Evolutionary conservation across 257 asterid species (phyloP).

Genomic region (Ilex asprella): DNA sequence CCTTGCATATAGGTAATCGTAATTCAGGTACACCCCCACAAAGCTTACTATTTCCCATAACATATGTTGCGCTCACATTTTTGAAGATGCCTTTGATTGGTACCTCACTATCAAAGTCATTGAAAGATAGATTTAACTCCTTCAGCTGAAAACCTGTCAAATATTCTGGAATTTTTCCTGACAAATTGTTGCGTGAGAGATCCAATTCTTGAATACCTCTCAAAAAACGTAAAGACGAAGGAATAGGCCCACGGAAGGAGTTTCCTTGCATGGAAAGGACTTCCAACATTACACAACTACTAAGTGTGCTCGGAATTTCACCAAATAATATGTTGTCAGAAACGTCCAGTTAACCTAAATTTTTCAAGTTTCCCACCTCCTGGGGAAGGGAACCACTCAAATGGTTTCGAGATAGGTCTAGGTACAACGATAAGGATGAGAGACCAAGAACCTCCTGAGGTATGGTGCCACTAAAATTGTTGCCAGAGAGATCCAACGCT

Average conservation of each 20-base stretch:
- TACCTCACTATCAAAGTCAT: too few species aligned
- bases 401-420: slow-evolving; percentile 17
- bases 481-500: slow-evolving; percentile 11
- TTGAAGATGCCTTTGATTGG: too few species aligned
- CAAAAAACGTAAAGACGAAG: too few species aligned
- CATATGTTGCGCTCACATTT: too few species aligned
- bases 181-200: too few species aligned
- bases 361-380: slow-evolving; percentile 17
- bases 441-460: slow-evolving; percentile 15
- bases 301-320: slow-evolving; percentile 17
- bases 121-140: too few species aligned
- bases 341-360: slow-evolving; percentile 14
- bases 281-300: slow-evolving; percentile 17
- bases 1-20: too few species aligned
- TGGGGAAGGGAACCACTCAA: slow-evolving; percentile 17
- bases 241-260: too few species aligned
- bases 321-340: slow-evolving; percentile 18
- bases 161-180: too few species aligned
- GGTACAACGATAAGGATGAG: slow-evolving; percentile 11
- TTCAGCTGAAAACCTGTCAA: too few species aligned
- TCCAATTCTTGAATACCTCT: too few species aligned
- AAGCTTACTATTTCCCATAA: background rate
- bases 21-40: slow-evolving; percentile 1
- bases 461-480: slow-evolving; percentile 11
- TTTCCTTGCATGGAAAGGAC: background rate